Base-by-base conservation (phyloP, 176 grass and related monocot species). In the Areca catechu region DNA sequence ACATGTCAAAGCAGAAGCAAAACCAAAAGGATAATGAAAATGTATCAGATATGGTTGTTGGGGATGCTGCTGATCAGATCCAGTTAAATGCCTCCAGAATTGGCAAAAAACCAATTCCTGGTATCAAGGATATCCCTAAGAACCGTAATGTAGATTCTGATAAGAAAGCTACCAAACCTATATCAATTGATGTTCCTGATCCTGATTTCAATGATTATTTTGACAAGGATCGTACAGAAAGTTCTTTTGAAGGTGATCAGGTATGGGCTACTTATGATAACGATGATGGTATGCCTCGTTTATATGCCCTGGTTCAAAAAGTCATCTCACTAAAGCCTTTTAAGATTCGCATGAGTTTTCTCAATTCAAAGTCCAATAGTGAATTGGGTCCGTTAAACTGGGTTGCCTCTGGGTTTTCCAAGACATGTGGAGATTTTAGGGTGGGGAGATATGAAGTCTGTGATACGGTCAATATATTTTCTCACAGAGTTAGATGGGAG, bases 201-300 rank as follows among this genome's bases (percentile, higher is more conserved):
- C 79, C 84, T 7, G 84, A 88, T 71, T 88, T 88, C 28, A 60
- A 79, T 71, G 79, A 88, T 68, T 88, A 88, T 68, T 88, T 88
- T 17, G 84, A 88, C 24, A 88, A 79, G 71, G 69, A 88, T 67
- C 79, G 84, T 30, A 79, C 71, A 25, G 84, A 88, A 71, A 79
- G 59, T 47, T 30, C 79, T 69, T 88, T 88, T 64, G 62, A 71
- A n/a, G 62, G 50, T 28, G 84, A 82, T 67, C 84, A 88, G 58
- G 74, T 88, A 19, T 88, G 84, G 79, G 84, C 84, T 55, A 79
- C 75, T 24, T 88, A 88, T 54, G 84, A 88, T 27, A 79, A 74
- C 37, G 79, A 88, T 63, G 84, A 88, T 72, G 84, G 84, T 37
- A 88, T 88, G 84, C 84, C 84, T 61, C 77, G 78, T 16, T 54